Base-by-base conservation (phyloP, 2,329 filamentous ascomycete species). In the Talaromyces sp. region DNA sequence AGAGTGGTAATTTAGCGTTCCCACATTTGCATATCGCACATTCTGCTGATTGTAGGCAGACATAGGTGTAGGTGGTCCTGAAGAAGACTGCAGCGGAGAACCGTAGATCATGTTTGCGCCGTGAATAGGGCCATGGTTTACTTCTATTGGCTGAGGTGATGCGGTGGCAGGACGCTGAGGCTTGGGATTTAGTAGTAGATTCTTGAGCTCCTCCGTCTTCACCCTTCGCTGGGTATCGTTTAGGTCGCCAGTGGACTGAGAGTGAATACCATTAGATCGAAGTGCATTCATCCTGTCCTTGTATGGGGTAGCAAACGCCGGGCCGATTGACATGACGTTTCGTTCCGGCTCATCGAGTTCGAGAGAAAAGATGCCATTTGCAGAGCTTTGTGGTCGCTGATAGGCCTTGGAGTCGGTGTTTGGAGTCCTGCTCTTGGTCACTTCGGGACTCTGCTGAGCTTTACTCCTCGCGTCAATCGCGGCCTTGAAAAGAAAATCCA, bases 401-500 rank as follows among this genome's bases (percentile, higher is more conserved):
- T 73, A 67, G 25, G 66, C 68, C 61, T 74, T 67, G 61, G 73
- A 67, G 64, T 76, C 72, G 62, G 73, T 69, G 22, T 80, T 78
- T n/a, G 85, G 84, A n/a, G 83, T 86, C 4, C 82, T 79, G 10
- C 77, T 74, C 8, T 75, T 69, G 33, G 73, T 69, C 22, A 66
- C 67, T 66, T 67, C 77, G 62, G 69, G 77, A 66, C 68, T 81
- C 65, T 80, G 80, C 57, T 78, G 74, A 17, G 81, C 80, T 66
- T 82, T 86, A 62, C 82, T 90, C 63, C 75, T 74, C 25, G 78
- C 74, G 64, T 90, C 88, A 56, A 90, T 85, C 68, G 96, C 90
- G 36, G 92, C 92, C 64, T 89, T 88, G 80, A 98, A 98, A 72
- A 98, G 88, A 65, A 96, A 84, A 69, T 98, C 93, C 4, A 98